Conservation (phyloP, 257 asterid genomes). For the Buddleja alternifolia region DNA sequence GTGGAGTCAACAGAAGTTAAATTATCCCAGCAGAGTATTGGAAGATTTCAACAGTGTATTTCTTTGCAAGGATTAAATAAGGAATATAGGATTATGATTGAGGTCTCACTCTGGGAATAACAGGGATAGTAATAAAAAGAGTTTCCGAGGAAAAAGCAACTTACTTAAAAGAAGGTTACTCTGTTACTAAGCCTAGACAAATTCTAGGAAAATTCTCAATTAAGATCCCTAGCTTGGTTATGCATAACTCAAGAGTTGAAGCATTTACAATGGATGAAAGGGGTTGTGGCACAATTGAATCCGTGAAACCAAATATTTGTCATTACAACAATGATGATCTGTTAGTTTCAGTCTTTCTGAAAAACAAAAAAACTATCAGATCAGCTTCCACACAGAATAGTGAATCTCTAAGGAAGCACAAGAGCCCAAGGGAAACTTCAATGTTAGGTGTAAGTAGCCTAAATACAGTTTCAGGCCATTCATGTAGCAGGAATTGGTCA, state of each 20-base stretch:
- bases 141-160: neutral
- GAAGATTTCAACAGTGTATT: neutral
- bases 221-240: neutral
- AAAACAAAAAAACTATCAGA: slow-evolving; percentile 34
- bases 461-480: slow-evolving; percentile 43
- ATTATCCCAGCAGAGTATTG: neutral
- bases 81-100: neutral
- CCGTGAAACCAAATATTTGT: slow-evolving; percentile 36
- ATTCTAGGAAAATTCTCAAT: neutral
- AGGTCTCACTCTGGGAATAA: neutral
- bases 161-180: neutral
- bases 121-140: neutral
- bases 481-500: slow-evolving; percentile 42
- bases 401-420: slow-evolving; percentile 36
- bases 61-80: slow-evolving; percentile 3
- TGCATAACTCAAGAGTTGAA: neutral
- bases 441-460: slow-evolving; percentile 40
- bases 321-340: slow-evolving; percentile 52
- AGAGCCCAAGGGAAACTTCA: slow-evolving; percentile 40
- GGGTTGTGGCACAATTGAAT: slow-evolving; percentile 4
- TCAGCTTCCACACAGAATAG: slow-evolving; percentile 29
- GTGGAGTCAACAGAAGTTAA: neutral
- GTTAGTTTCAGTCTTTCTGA: slow-evolving; percentile 51
- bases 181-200: neutral
- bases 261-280: neutral